Evolutionary conservation across 78 protist genomes (phyloP).

Genomic region (Mantamonas sphyraenae): DNA sequence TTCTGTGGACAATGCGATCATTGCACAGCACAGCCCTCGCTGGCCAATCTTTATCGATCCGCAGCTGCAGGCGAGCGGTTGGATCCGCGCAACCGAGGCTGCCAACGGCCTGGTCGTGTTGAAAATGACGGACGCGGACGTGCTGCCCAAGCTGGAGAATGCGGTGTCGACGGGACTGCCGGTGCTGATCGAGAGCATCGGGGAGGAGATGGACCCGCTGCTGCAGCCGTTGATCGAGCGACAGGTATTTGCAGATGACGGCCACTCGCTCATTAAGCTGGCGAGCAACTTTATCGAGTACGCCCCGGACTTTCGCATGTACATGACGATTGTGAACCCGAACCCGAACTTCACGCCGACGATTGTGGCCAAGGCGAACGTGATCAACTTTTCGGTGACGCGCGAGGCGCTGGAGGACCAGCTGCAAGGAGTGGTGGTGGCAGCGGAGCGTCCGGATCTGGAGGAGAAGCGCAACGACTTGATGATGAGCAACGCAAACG

Average conservation of each 20-base stretch:
- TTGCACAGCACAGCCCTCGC: conserved; percentile 47
- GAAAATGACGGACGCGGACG: background rate
- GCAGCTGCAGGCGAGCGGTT: conserved; percentile 68
- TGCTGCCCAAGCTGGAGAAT: conserved; percentile 1
- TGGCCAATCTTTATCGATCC: conserved; percentile 87
- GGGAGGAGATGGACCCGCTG: conserved; percentile 55
- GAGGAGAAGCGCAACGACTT: conserved; percentile 51
- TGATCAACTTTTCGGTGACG: conserved; percentile 66
- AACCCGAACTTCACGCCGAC: conserved; percentile 63
- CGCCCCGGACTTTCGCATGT: conserved; percentile 21
- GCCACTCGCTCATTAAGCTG: conserved; percentile 28
- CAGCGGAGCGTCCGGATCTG: conserved; percentile 57
- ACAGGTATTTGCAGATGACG: conserved; percentile 29
- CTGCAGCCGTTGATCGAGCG: conserved; percentile 54
- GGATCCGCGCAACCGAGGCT: conserved; percentile 39
- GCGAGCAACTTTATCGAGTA: conserved; percentile 58
- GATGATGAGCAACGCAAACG: conserved; percentile 28
- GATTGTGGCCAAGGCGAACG: conserved; percentile 46
- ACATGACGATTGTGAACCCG: conserved; percentile 51
- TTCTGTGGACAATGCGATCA: conserved; percentile 65
- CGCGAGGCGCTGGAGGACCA: conserved; percentile 64
- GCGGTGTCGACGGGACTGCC: conserved; percentile 21
- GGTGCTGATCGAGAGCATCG: conserved; percentile 50
- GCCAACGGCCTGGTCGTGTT: conserved; percentile 1
- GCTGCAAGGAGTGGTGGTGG: conserved; percentile 58